Evolutionary conservation across 2,329 filamentous ascomycete species (phyloP).

Genomic region (Nemania serpens): DNA sequence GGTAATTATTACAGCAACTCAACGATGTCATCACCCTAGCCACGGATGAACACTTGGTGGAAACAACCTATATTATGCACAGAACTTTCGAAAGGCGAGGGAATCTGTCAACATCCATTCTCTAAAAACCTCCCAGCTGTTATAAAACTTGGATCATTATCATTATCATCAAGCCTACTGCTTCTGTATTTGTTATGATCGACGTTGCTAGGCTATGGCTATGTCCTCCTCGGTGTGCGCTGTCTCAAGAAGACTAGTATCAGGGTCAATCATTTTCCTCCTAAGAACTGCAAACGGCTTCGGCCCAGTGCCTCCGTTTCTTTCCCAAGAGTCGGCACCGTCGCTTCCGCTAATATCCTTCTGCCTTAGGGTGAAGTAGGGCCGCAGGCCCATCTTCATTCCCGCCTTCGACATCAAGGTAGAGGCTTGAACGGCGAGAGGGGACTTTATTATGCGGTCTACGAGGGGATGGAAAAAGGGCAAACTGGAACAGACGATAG

Average conservation of each 20-base stretch:
- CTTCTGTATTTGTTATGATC: too few species aligned
- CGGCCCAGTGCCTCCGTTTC: background rate
- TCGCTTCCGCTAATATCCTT: background rate
- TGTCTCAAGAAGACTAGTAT: background rate
- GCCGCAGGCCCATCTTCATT: background rate
- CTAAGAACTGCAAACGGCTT: background rate
- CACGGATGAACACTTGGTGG: too few species aligned
- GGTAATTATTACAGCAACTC: too few species aligned
- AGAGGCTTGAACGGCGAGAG: background rate
- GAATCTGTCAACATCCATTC: too few species aligned
- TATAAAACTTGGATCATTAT: too few species aligned
- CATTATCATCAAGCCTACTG: too few species aligned
- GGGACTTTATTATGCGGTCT: background rate
- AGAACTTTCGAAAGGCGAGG: too few species aligned
- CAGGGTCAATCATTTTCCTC: background rate
- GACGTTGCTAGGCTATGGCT: too few species aligned
- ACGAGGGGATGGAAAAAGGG: background rate
- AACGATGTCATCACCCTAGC: too few species aligned
- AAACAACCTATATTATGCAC: too few species aligned
- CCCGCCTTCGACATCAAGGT: background rate
- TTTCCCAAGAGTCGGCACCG: background rate
- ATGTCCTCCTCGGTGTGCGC: background rate
- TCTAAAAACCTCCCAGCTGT: too few species aligned
- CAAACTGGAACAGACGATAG: conserved; percentile 28
- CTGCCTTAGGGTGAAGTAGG: background rate